Base-by-base conservation (phyloP, 2,329 filamentous ascomycete genomes). In the Apiospora arundinis region DNA sequence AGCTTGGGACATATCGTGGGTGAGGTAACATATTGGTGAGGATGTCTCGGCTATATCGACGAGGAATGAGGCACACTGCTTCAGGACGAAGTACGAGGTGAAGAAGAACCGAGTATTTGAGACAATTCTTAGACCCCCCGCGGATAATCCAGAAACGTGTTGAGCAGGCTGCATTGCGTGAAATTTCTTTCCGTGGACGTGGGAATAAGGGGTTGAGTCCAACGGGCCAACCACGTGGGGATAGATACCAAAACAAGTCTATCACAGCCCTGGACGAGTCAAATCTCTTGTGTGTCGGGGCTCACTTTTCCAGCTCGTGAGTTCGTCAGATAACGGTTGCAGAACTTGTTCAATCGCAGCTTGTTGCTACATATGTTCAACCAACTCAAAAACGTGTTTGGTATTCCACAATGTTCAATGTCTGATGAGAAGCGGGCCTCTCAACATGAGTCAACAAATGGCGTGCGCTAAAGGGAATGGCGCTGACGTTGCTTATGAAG, bases 21-120 rank as follows among this genome's bases (percentile, higher is more conserved):
- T 37, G 42, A 48, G 16, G 66, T 68, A 25, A 25, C 42, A 68
- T 44, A 48, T 48, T 68, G 66, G 66, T 44, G 66, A 68, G 21
- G 44, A 48, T 68, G 46, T 68, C 66, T 48, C 66, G 46, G 66
- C 25, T 28, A 48, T 4, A 18, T 14, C 44, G 21, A 48, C 3
- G 44, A 21, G 44, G 25, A 37, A 21, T 7, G 52, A 60, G 52
- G 52, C 52, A 32, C 32, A 32, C 49, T 32, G 52, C 25, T 60
- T 32, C 52, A 32, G 25, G 16, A 14, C 8, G 28, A n/a, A 16
- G 16, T 21, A 60, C 49, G 49, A 32, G 14, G 25, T 16, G 14
- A 56, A 56, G 49, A 32, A 21, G 25, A 28, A 21, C 18, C 16
- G 16, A 23, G 56, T 40, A 18, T n/a, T 40, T 40, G 32, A 63